Base-by-base conservation (phyloP, 2,329 filamentous ascomycete genomes). In the Colletotrichum sidae region DNA sequence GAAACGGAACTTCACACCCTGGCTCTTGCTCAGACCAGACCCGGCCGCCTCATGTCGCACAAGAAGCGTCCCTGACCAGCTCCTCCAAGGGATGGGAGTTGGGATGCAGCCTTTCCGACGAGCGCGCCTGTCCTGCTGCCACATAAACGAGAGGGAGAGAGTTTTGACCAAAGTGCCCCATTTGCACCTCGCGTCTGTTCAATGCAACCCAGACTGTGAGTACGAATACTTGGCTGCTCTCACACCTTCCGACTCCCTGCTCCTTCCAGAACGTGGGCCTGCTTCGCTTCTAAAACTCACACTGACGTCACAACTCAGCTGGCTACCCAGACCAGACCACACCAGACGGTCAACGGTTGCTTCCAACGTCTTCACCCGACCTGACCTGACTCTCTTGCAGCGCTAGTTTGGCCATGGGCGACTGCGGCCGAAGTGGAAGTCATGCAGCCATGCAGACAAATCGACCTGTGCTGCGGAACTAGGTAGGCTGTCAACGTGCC, bases 231-330 rank as follows among this genome's bases (percentile, higher is more conserved):
- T 25, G 25, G 25, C 25, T 25, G 25, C 25, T 47, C 33, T 34
- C 46, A 39, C 39, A 33, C 25, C 45, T 51, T 12, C 45, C 6
- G 55, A 11, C 46, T 12, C 55, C 25, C 34, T 38, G 55, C 41
- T 17, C 35, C 55, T 57, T 44, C 38, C 45, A 57, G 37, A 44
- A 49, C 62, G 15, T 56, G 52, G 58, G 44, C 46, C 51, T 50
- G 35, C 45, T 39, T 49, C 35, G 25, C 46, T 62, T 52, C 41
- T 47, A 52, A 51, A 35, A 33, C 58, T 41, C 53, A 25, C 46
- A 46, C 62, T 65, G 62, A 65, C 62, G 62, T 65, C 62, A 65
- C 62, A 25, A 25, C 33, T 35, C 38, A 56, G 13, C n/a, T 34
- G 58, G 39, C 39, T 25, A 25, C 25, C 25, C 25, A 25, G 25